These are phyloP conservation scores for Gynochthodes officinalis DNA, from an alignment of 257 asterid species.

Conservation along the genomic window DNA sequence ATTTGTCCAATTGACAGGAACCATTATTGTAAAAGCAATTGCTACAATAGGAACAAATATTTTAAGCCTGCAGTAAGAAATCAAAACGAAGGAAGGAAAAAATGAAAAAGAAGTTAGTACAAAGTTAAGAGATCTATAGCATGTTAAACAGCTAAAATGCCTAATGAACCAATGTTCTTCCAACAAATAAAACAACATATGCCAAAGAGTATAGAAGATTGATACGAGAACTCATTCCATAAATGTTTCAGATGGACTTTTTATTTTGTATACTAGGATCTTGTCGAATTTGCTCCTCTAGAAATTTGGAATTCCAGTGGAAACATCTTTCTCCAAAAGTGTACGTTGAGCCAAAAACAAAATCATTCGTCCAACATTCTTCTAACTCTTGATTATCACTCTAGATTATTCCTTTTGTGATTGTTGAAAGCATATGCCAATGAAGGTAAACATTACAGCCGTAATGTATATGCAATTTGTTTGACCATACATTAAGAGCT, in stretches of 20 bases:
- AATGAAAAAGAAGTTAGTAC: conserved; percentile 12
- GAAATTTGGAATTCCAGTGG: no score
- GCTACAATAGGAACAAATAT: conserved; percentile 80
- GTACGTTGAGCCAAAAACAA: no score
- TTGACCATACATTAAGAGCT: background rate
- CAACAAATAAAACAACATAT: background rate
- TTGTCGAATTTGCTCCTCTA: background rate
- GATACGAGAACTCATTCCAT: background rate
- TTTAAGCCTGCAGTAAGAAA: conserved; percentile 57
- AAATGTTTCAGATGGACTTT: background rate
- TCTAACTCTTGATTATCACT: background rate
- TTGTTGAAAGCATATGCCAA: background rate
- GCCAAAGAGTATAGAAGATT: background rate
- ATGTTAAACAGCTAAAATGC: background rate
- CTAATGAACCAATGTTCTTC: background rate
- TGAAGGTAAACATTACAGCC: background rate
- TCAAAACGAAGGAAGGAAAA: conserved; percentile 2
- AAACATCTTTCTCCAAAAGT: background rate
- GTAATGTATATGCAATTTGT: background rate
- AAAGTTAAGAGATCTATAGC: background rate
- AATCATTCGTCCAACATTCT: background rate
- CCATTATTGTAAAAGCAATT: conserved; percentile 74
- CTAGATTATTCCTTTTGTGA: background rate
- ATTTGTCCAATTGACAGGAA: conserved; percentile 97
- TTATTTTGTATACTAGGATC: background rate